Evolutionary conservation across 371 early-diverging fungal species (phyloP), one percentile per base, ranked within the genome.

Genomic region (Rhizomucor pusillus): DNA sequence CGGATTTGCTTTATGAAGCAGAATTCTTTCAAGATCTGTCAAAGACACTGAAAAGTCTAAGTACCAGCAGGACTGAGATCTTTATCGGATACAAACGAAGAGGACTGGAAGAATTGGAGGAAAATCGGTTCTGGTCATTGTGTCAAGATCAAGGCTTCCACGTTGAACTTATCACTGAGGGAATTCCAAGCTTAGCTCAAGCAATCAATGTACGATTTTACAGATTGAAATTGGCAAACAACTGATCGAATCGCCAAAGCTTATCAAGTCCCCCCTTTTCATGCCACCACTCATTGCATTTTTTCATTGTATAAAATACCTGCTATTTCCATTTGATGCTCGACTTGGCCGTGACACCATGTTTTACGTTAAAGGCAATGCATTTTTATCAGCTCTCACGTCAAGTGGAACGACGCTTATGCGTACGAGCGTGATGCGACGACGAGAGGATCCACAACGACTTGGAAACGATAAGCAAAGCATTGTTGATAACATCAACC

Each of bases 61-160:
- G 79, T 23, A 64, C 55, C 1, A 56, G 59, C 2, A 52, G 40
- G 0, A 82, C 82, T 0, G 62, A 56, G n/a, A 75, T 85, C 11
- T 85, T 76, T 23, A 68, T 85, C 39, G 85, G 82, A 0, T 82
- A 81, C 60, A 85, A 85, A 47, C 73, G 75, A 7, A 65, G 85
- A 47, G 77, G 71, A 20, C 59, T 82, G 14, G 57, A 60, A 44
- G 54, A 37, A 13, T 56, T 39, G 0, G 75, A 70, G 29, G 85
- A 85, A 44, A 24, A 19, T 0, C 36, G 50, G 7, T 85, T 85
- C 43, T 82, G 83, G 72, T 53, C 57, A 3, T 23, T 71, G 12
- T 76, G 77, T 48, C 16, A 25, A 3, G 54, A 7, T 29, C 29
- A 29, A 29, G 29, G 29, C 7, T 29, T 29, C 29, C 7, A 7